These are phyloP conservation scores for Penicillium sp. DNA, from an alignment of 2,329 filamentous ascomycete species.

Conservation along the genomic window DNA sequence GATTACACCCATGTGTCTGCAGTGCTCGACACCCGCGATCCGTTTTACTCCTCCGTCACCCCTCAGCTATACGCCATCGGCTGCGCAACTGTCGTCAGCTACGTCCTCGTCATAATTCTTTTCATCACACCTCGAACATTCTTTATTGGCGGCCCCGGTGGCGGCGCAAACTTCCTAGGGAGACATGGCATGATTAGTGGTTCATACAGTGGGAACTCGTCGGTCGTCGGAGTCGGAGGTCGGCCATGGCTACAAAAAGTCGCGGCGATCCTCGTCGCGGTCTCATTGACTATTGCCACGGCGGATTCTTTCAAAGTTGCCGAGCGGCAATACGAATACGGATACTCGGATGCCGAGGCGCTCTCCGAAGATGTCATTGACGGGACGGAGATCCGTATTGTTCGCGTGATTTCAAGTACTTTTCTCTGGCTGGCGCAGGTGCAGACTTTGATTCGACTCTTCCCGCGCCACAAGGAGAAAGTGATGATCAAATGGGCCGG, in stretches of 20 bases:
- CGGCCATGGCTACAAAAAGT: conserved; percentile 87
- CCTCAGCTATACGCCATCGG: conserved; percentile 91
- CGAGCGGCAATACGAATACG: conserved; percentile 70
- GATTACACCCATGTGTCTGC: conserved; percentile 40
- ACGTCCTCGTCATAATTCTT: conserved; percentile 88
- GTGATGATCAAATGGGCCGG: conserved; percentile 98
- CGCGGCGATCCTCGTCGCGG: conserved; percentile 59
- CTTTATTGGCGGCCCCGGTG: conserved; percentile 67
- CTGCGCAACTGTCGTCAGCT: conserved; percentile 83
- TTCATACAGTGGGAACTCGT: conserved; percentile 59
- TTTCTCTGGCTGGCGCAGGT: conserved; percentile 97
- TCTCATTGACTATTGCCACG: conserved; percentile 90
- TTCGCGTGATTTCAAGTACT: conserved; percentile 88
- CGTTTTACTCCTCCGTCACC: conserved; percentile 90
- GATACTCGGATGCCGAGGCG: conserved; percentile 71
- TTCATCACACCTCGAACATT: conserved; percentile 93
- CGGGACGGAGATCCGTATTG: conserved; percentile 80
- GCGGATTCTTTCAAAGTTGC: conserved; percentile 85
- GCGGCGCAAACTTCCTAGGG: conserved; percentile 68
- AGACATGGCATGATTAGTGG: conserved; percentile 80
- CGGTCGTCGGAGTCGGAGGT: conserved; percentile 79
- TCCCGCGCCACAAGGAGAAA: conserved; percentile 94
- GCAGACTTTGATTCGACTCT: conserved; percentile 90
- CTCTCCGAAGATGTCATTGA: conserved; percentile 76
- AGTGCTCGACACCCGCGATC: conserved; percentile 68